Evolutionary conservation across 2,329 filamentous ascomycete genomes (phyloP).

Genomic region (Penicillium sclerotiorum): DNA sequence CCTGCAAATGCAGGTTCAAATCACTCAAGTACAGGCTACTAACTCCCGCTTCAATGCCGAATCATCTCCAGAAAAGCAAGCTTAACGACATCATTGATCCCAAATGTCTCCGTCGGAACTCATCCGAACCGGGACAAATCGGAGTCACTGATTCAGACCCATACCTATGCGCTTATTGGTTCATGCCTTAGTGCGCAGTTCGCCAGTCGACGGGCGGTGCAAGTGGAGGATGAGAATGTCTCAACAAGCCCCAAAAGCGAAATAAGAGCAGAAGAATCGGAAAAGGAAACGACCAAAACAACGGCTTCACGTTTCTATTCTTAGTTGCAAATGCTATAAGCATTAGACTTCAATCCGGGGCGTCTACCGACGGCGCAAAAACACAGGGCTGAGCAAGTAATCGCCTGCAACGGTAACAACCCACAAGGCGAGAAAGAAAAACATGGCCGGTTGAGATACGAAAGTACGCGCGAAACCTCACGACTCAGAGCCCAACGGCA

Average conservation of each 20-base stretch:
- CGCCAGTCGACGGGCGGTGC: constrained; percentile 4
- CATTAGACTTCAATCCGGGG: no score
- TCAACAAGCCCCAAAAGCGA: constrained; percentile 1
- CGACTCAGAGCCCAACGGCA: background rate
- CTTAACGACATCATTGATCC: constrained; percentile 6
- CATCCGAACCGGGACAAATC: constrained; percentile 19
- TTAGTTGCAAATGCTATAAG: no score
- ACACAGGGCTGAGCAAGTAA: no score
- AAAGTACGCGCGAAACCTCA: background rate
- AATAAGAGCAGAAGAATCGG: no score
- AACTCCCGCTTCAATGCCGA: background rate
- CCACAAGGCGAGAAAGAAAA: no score
- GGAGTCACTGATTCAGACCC: constrained; percentile 14
- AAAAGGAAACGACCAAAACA: no score
- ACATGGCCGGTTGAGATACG: no score
- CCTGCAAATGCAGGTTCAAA: no score
- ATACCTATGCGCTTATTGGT: constrained; percentile 9
- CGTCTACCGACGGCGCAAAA: no score
- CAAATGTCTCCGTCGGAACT: constrained; percentile 12
- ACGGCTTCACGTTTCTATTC: background rate
- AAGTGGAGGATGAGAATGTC: background rate
- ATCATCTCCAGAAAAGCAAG: background rate
- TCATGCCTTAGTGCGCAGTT: background rate
- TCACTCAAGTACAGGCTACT: no score
- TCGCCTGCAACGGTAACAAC: constrained; percentile 17